A percentile compares a stretch with the other conserved stretches of the same genome.
phyloP scores from a whole-genome alignment of 305 asterid species.

The Ajuga reptans region DNA sequence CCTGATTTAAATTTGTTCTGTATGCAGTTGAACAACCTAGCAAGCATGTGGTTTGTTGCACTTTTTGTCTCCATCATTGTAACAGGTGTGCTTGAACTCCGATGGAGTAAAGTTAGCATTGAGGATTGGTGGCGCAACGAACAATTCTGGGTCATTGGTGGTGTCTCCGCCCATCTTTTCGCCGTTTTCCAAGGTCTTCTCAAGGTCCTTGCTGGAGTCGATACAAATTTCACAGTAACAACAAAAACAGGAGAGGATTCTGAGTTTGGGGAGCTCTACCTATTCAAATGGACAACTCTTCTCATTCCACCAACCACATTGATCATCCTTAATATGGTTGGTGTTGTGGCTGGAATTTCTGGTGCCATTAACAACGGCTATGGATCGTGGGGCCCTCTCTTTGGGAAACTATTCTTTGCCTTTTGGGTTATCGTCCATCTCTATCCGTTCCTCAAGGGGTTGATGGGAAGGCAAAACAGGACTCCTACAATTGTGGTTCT shows the following conservation, averaged over 20 bases:
- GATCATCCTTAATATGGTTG: constrained; percentile 64
- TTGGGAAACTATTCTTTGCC: constrained; percentile 80
- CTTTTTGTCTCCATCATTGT: constrained; percentile 64
- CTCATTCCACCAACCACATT: constrained; percentile 76
- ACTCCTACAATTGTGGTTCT: constrained; percentile 75
- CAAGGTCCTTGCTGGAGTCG: constrained; percentile 71
- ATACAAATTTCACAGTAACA: constrained; percentile 74
- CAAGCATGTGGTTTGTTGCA: constrained; percentile 65
- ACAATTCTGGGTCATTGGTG: constrained; percentile 86
- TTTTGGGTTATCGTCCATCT: constrained; percentile 83
- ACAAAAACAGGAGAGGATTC: constrained; percentile 63
- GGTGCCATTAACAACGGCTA: constrained; percentile 81
- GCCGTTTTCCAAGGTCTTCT: constrained; percentile 76
- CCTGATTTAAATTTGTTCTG: background rate
- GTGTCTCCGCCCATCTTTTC: constrained; percentile 73
- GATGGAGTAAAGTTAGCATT: constrained; percentile 88
- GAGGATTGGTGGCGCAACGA: constrained; percentile 96
- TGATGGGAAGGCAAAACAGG: constrained; percentile 79
- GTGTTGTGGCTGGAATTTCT: constrained; percentile 88
- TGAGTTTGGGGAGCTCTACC: constrained; percentile 66
- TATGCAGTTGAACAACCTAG: constrained; percentile 62
- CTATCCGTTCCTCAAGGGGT: constrained; percentile 79
- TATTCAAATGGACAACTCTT: constrained; percentile 89
- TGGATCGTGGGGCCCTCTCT: constrained; percentile 84
- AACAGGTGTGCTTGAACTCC: constrained; percentile 73